A percentile compares a stretch with the other conserved stretches of the same genome.
These are phyloP conservation scores for Babesia microti DNA, from an alignment of 169 alveolate species.

Conservation along the genomic window DNA sequence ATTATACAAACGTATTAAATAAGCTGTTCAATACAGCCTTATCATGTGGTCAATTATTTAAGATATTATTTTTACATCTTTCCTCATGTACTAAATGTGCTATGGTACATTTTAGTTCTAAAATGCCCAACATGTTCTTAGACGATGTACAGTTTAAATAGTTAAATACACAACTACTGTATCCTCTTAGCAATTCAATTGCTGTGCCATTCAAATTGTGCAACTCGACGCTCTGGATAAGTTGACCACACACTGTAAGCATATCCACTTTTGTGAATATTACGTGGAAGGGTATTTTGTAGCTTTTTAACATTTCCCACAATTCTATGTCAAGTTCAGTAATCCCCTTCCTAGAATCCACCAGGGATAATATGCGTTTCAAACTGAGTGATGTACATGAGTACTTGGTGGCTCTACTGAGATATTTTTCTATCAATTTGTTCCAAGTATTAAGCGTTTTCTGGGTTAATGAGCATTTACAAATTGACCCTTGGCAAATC, in stretches of 20 bases:
- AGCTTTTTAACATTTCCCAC: constrained; percentile 61
- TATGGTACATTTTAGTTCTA: constrained; percentile 29
- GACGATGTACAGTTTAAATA: constrained; percentile 41
- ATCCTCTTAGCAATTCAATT: constrained; percentile 31
- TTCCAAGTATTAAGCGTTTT: not conserved
- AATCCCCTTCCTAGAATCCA: constrained; percentile 60
- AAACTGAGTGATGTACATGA: constrained; percentile 28
- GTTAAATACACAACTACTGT: constrained; percentile 15
- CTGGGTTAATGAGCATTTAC: constrained; percentile 8
- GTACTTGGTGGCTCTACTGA: constrained; percentile 10
- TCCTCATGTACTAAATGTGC: constrained; percentile 31
- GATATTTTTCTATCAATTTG: constrained; percentile 11
- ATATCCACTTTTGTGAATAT: constrained; percentile 65
- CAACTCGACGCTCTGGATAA: constrained; percentile 13
- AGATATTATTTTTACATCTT: constrained; percentile 2
- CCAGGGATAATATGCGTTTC: constrained; percentile 55
- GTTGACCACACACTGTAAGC: constrained; percentile 35
- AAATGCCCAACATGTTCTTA: constrained; percentile 23
- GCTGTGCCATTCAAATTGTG: constrained; percentile 19
- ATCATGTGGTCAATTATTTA: no score
- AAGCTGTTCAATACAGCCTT: no score
- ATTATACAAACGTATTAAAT: no score
- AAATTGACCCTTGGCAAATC: constrained; percentile 62
- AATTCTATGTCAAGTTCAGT: constrained; percentile 51
- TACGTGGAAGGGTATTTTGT: constrained; percentile 59